Evolutionary conservation across 371 early-diverging fungal species (phyloP).

Genomic region (Haplosporangium sp.): DNA sequence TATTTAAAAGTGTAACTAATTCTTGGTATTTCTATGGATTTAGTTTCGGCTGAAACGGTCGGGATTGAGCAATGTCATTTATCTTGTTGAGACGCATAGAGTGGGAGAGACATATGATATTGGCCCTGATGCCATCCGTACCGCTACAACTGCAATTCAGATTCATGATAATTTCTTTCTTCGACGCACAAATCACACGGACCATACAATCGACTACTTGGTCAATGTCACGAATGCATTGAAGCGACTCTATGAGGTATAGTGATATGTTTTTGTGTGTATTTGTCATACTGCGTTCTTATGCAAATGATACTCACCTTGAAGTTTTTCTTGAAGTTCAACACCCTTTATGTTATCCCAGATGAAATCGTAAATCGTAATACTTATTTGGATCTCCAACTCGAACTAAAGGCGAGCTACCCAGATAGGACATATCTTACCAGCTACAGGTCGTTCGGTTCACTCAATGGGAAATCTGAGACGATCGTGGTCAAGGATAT

Average conservation of each 20-base stretch:
- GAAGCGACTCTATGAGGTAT: constrained; percentile 60
- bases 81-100: constrained; percentile 86
- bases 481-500: constrained; percentile 75
- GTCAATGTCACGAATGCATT: constrained; percentile 69
- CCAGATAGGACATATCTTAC: constrained; percentile 61
- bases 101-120: constrained; percentile 62
- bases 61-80: constrained; percentile 80
- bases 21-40: not conserved
- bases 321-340: constrained; percentile 7
- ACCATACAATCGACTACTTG: constrained; percentile 84
- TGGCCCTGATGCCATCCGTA: constrained; percentile 70
- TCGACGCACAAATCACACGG: constrained; percentile 74
- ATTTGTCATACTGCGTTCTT: not conserved
- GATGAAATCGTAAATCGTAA: constrained; percentile 63
- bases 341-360: constrained; percentile 69
- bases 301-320: not conserved
- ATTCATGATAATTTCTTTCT: constrained; percentile 79
- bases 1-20: not conserved
- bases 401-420: constrained; percentile 52
- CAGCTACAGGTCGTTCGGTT: constrained; percentile 68
- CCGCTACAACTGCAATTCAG: constrained; percentile 78
- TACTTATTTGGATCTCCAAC: constrained; percentile 65
- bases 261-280: not conserved
- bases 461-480: constrained; percentile 78
- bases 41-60: constrained; percentile 78